phyloP scores from a whole-genome alignment of 495 filamentous ascomycete species.

The Aspergillus saccharolyticus region DNA sequence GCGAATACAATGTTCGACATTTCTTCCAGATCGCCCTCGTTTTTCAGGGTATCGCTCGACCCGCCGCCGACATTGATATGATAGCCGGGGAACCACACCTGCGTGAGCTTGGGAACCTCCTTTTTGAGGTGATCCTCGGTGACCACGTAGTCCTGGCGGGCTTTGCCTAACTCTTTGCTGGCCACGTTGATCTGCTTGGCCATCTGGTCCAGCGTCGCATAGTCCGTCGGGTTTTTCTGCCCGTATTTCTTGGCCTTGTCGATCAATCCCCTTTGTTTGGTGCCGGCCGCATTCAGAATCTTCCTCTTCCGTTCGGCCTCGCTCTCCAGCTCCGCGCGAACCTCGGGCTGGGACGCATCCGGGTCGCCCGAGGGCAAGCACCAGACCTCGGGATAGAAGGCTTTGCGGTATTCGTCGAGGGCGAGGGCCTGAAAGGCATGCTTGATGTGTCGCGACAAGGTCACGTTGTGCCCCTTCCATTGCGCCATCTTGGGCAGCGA shows the following conservation, averaged over 20 bases:
- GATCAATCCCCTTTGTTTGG: not conserved
- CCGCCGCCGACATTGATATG: not conserved
- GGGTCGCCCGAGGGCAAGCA: not conserved
- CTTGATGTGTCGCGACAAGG: not conserved
- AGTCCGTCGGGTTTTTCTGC: not conserved
- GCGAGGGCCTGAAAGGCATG: not conserved
- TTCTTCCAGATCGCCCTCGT: not conserved
- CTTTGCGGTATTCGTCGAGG: not conserved
- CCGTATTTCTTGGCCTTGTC: not conserved
- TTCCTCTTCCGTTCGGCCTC: not conserved
- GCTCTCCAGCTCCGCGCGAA: not conserved
- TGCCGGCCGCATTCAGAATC: not conserved
- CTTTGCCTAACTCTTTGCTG: not conserved
- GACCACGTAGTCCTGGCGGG: not conserved
- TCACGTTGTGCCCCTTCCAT: not conserved
- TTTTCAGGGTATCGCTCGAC: not conserved
- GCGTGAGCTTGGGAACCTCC: not conserved
- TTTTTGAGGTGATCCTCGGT: not conserved
- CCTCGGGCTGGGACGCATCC: not conserved
- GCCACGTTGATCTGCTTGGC: not conserved
- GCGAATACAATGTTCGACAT: not conserved
- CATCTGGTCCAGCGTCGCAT: not conserved
- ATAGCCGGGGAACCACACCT: not conserved
- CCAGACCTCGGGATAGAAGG: not conserved
- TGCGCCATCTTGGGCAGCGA: not conserved